Evolutionary conservation across 306 rosid species (phyloP).

Genomic region (Fragaria nilgerrensis): DNA sequence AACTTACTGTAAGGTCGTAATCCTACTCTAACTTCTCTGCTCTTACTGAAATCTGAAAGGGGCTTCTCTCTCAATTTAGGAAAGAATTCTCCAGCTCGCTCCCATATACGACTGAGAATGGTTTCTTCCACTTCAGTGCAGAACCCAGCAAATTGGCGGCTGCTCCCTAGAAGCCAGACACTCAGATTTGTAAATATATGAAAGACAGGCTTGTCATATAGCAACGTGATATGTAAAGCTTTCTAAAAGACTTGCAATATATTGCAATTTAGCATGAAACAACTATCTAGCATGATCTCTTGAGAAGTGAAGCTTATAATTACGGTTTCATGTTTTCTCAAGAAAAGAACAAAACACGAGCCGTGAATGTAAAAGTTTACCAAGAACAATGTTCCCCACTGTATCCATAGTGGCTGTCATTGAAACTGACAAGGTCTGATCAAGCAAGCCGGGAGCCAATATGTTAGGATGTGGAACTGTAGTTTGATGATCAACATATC

Average conservation of each 20-base stretch:
- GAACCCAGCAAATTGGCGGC: slow-evolving; percentile 87
- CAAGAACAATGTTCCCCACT: slow-evolving; percentile 68
- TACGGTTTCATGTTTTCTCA: not conserved
- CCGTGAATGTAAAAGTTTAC: slow-evolving; percentile 29
- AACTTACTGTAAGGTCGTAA: slow-evolving; percentile 86
- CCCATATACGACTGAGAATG: slow-evolving; percentile 65
- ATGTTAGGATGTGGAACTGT: slow-evolving; percentile 28
- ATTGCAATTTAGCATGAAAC: not conserved
- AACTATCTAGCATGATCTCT: not conserved
- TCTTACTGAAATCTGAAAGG: slow-evolving; percentile 51
- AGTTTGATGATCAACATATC: slow-evolving; percentile 62
- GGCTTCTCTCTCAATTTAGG: slow-evolving; percentile 56
- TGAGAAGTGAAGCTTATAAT: not conserved
- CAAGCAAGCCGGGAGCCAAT: slow-evolving; percentile 34
- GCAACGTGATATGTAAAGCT: not conserved
- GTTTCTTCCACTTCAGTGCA: slow-evolving; percentile 62
- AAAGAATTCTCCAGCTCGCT: slow-evolving; percentile 69
- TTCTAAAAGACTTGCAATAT: not conserved
- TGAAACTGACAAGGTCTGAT: slow-evolving; percentile 65
- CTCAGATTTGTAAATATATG: not conserved
- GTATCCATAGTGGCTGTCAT: slow-evolving; percentile 82
- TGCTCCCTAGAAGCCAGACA: slow-evolving; percentile 57
- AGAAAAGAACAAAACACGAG: not conserved
- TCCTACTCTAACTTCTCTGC: slow-evolving; percentile 77
- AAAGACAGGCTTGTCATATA: slow-evolving; percentile 1